Base-by-base conservation (phyloP, 2,329 filamentous ascomycete species). In the Lasiodiplodia sp. region DNA sequence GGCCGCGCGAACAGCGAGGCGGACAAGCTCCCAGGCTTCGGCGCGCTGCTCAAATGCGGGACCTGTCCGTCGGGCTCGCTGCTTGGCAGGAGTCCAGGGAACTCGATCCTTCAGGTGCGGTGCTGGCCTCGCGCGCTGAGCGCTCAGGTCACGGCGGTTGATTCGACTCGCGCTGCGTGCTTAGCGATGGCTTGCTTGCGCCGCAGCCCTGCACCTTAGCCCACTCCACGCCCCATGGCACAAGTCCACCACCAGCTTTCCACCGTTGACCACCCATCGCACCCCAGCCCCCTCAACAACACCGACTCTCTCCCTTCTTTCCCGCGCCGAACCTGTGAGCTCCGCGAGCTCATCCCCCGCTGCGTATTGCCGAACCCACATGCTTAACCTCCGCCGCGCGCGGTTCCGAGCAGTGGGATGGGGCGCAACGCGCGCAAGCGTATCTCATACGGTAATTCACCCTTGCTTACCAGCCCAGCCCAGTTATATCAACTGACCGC, bases 361-460 rank as follows among this genome's bases (percentile, higher is more conserved):
- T 47, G 63, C 51, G 52, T 52, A 23, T 31, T 55, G 21, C 34
- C 34, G 21, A 28, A 47, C 10, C 31, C 34, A 40, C 63, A 56
- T 66, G 63, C 63, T 55, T 66, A 34, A 44, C 37, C 34, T 37
- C 51, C 63, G 63, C 63, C 14, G 62, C 60, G 60, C 60, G 60
- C 60, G 60, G 60, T 31, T 25, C 28, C 60, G 14, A 64, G 60
- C 60, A 63, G 66, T 68, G 66, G 66, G 66, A 86, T 85, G 83
- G 83, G 82, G 76, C 80, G 83, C 75, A 85, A 84, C 77, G 83
- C 83, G 75, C 80, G 83, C 72, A 84, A 85, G 80, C 82, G 83
- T 73, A 85, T 86, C 73, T 85, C 83, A 74, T 86, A 86, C 78
- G 84, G 83, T 85, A 73, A 52, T 80, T 77, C 55, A 34, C 57